These are phyloP conservation scores for Syzygium malaccense DNA, from an alignment of 441 rosid genomes.

Conservation along the genomic window DNA sequence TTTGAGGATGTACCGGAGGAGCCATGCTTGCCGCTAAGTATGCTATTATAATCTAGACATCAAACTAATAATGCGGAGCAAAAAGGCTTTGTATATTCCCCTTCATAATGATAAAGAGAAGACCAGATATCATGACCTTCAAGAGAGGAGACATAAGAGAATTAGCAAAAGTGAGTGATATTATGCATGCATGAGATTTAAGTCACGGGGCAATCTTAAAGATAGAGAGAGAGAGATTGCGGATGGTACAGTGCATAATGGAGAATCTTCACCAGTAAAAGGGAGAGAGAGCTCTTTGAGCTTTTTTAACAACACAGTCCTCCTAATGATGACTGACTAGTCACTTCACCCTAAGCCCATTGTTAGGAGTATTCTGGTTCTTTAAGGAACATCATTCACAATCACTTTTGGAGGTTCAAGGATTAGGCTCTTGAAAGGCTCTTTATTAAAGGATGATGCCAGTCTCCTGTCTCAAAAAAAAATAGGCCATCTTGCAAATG, in stretches of 20 bases:
- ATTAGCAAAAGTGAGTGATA: neutral
- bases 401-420: neutral
- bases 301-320: neutral
- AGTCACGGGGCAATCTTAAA: neutral
- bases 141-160: neutral
- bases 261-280: neutral
- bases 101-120: neutral
- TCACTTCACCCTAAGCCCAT: neutral
- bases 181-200: neutral
- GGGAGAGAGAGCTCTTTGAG: neutral
- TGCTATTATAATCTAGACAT: neutral
- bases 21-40: neutral
- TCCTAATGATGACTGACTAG: neutral
- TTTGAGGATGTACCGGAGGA: neutral
- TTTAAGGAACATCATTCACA: neutral
- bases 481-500: neutral
- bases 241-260: neutral
- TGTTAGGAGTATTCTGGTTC: neutral
- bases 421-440: neutral
- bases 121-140: slow-evolving; percentile 1
- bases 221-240: neutral
- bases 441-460: neutral
- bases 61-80: neutral
- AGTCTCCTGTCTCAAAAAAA: neutral
- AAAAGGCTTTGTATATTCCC: slow-evolving; percentile 1